Conservation (phyloP, 805 yeast genomes). For the Metschnikowia noctiluminum region DNA sequence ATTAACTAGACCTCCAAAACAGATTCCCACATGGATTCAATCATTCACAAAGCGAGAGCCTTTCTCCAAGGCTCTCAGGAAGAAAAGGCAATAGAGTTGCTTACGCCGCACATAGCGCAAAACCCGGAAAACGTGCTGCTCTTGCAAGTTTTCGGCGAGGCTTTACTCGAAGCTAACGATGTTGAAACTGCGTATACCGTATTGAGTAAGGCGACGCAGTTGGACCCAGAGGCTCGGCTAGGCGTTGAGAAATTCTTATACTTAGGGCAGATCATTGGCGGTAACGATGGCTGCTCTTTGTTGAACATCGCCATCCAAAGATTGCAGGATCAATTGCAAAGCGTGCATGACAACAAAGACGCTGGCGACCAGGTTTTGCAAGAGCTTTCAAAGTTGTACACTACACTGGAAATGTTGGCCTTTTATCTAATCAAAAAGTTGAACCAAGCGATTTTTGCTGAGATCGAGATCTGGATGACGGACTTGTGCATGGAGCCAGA, state of each 20-base stretch:
- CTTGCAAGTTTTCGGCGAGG: constrained; percentile 67
- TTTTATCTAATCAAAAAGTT: constrained; percentile 51
- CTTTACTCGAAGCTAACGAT: constrained; percentile 73
- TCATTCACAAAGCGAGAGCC: constrained; percentile 39
- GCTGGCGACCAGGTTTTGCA: constrained; percentile 23
- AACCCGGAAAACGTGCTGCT: constrained; percentile 41
- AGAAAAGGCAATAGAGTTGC: constrained; percentile 48
- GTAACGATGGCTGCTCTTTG: constrained; percentile 62
- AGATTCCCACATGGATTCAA: constrained; percentile 11
- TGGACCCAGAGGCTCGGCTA: constrained; percentile 61
- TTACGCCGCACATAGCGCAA: constrained; percentile 36
- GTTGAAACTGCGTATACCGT: constrained; percentile 73
- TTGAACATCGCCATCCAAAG: constrained; percentile 61
- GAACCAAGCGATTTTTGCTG: constrained; percentile 74
- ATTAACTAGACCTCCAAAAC: background rate
- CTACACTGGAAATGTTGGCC: constrained; percentile 21
- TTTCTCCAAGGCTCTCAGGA: constrained; percentile 48
- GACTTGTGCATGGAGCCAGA: constrained; percentile 91
- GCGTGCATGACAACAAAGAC: constrained; percentile 25
- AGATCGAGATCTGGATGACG: constrained; percentile 96
- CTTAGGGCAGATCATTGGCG: constrained; percentile 89
- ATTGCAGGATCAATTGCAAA: constrained; percentile 36
- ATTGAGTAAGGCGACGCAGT: constrained; percentile 55
- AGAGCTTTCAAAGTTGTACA: constrained; percentile 25
- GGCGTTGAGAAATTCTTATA: constrained; percentile 86